A percentile compares a stretch with the other conserved stretches of the same genome.
Conservation (phyloP, 352 stramenopile genomes). For the Pythium rishiriense region DNA sequence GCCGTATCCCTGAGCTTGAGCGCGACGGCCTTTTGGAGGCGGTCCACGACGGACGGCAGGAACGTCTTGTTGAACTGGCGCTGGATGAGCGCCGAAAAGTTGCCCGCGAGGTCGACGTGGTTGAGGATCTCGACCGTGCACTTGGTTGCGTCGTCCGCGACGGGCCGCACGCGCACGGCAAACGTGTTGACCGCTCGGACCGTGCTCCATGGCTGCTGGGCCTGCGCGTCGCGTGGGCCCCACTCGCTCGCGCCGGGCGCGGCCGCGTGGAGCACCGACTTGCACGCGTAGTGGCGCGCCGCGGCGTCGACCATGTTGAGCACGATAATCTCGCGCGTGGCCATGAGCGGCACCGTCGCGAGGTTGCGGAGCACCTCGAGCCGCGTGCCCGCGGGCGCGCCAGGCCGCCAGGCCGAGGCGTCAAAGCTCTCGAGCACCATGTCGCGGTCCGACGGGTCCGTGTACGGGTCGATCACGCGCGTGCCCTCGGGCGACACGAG, state of each 20-base stretch:
- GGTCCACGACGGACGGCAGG: constrained; percentile 21
- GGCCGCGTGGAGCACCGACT: constrained; percentile 20
- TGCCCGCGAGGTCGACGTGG: constrained; percentile 25
- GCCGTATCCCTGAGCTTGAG: constrained; percentile 1
- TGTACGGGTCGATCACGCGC: constrained; percentile 33
- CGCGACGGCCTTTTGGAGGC: constrained; percentile 30
- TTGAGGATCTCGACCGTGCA: constrained; percentile 24
- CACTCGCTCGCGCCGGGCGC: constrained; percentile 11
- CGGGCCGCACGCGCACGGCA: constrained; percentile 6
- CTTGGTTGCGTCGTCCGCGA: background rate
- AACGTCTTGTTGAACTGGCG: constrained; percentile 27
- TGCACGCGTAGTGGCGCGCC: constrained; percentile 15
- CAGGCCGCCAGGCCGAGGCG: constrained; percentile 20
- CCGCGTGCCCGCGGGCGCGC: background rate
- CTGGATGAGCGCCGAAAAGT: constrained; percentile 19
- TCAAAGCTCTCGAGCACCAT: constrained; percentile 26
- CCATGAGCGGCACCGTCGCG: constrained; percentile 23
- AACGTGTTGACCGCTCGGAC: constrained; percentile 26
- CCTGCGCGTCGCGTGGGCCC: background rate
- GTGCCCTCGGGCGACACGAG: constrained; percentile 30
- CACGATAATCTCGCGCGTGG: constrained; percentile 23
- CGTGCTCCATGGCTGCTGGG: constrained; percentile 3
- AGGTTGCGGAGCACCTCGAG: constrained; percentile 26
- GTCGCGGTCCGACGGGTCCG: constrained; percentile 26
- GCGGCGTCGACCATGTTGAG: constrained; percentile 28